These are phyloP conservation scores for Selaginella moellendorffii DNA, from an alignment of 75 land plant species.

Conservation along the genomic window DNA sequence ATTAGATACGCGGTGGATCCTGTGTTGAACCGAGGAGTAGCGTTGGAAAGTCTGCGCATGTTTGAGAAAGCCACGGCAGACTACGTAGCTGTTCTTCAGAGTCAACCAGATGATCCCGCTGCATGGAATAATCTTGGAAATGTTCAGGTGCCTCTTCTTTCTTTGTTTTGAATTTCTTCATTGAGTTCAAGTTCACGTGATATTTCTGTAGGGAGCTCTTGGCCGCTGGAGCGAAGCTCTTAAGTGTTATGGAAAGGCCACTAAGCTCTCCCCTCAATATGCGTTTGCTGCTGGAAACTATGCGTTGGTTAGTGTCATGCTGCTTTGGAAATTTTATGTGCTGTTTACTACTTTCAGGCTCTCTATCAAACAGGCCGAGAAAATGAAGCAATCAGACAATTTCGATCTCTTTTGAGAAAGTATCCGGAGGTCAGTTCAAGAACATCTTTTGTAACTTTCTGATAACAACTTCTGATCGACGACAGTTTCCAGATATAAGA, in stretches of 20 bases:
- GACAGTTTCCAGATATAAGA: conserved; percentile 37
- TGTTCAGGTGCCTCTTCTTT: conserved; percentile 15
- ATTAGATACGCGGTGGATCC: conserved; percentile 37
- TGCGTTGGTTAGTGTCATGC: conserved; percentile 31
- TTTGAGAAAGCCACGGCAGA: conserved; percentile 28
- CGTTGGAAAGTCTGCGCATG: conserved; percentile 24
- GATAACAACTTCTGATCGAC: neutral
- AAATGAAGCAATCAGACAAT: conserved; percentile 25
- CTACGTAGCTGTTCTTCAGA: conserved; percentile 24
- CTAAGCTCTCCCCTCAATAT: conserved; percentile 25
- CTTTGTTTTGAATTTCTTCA: too few species aligned
- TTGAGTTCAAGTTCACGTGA: too few species aligned
- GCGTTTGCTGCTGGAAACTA: conserved; percentile 38
- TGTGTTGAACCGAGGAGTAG: conserved; percentile 29
- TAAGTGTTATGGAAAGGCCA: conserved; percentile 19
- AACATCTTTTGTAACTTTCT: neutral
- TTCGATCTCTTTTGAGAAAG: conserved; percentile 28
- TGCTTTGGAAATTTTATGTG: neutral
- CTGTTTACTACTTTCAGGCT: conserved; percentile 9
- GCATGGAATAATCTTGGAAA: conserved; percentile 39
- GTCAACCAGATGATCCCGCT: conserved; percentile 31
- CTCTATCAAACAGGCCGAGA: conserved; percentile 28
- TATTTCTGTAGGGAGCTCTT: conserved; percentile 32
- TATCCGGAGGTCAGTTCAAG: conserved; percentile 24
- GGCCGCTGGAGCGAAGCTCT: conserved; percentile 23